Evolutionary conservation across 345 rosid species (phyloP), one percentile per base, ranked within the genome.

Genomic region (Turnera subulata): DNA sequence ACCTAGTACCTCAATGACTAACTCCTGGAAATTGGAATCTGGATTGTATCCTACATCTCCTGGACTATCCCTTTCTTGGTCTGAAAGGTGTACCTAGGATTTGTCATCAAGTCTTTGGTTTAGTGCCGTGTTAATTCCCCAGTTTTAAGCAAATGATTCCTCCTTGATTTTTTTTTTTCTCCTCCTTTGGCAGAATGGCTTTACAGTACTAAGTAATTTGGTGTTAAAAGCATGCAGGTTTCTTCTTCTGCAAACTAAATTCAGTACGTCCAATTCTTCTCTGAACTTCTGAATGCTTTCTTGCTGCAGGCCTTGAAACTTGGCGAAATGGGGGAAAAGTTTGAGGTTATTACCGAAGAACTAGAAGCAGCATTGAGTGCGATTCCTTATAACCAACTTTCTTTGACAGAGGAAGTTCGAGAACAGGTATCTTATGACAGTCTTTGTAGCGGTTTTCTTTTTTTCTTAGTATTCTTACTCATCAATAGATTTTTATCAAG

Each of bases 341-440:
- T 89, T 57, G 81, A 64, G 29, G 74, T 70, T 56, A 56, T 66
- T 58, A 89, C 90, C 0, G 88, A 77, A 46, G 71, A 78, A 70
- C 78, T 89, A 51, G 97, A 89, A 73, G 82, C 72, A 50, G 96
- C 97, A 23, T 71, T 93, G 61, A 72, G 65, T 56, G 76, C 74
- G 67, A 82, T 87, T 60, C 78, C 90, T 33, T 87, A 82, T 53
- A 74, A 72, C 50, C 65, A 62, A 56, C 77, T 89, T 15, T 78
- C 79, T 33, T 55, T 93, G 46, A 77, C 95, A 6, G 97, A 89
- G 58, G 99, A 93, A 72, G 92, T 87, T 56, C 77, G 60, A 63
- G 99, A 93, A 67, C 99, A 93, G 92, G 99, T 93, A 69, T 25
- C n/a, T n/a, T n/a, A n/a, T n/a, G 33, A 56, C 13, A 20, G 18